These are phyloP conservation scores for Vanderwaltozyma polyspora DNA, from an alignment of 805 yeast genomes.

Conservation along the genomic window DNA sequence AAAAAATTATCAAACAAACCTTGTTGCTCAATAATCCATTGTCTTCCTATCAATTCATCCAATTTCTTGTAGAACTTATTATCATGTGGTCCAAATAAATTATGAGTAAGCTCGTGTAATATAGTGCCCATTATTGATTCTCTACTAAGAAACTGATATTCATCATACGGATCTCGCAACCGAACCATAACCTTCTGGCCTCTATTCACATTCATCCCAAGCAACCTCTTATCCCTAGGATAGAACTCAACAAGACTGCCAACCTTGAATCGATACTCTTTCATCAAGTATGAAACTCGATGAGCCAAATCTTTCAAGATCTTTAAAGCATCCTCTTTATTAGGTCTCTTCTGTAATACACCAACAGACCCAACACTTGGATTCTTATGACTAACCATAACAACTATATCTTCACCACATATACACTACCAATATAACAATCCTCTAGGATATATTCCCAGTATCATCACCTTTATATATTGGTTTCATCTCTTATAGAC, in stretches of 20 bases:
- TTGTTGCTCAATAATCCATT: constrained; percentile 25
- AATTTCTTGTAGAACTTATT: constrained; percentile 51
- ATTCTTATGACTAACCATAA: constrained; percentile 8
- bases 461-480: too few relatives aligned
- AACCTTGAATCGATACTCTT: constrained; percentile 52
- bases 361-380: constrained; percentile 27
- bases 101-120: constrained; percentile 83
- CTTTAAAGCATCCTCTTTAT: constrained; percentile 41
- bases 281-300: constrained; percentile 69
- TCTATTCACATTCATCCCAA: constrained; percentile 73
- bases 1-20: constrained; percentile 23
- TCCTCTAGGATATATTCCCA: neutral
- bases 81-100: constrained; percentile 72
- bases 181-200: constrained; percentile 68
- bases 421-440: neutral
- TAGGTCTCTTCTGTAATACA: constrained; percentile 39
- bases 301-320: constrained; percentile 59
- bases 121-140: constrained; percentile 66
- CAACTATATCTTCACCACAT: neutral
- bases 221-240: constrained; percentile 52
- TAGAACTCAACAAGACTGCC: constrained; percentile 66
- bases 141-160: constrained; percentile 45
- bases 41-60: constrained; percentile 48
- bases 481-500: too few relatives aligned
- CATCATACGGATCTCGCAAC: constrained; percentile 48